Conservation (phyloP, 1,284 basidiomycete species). For the Fistulina hepatica region DNA sequence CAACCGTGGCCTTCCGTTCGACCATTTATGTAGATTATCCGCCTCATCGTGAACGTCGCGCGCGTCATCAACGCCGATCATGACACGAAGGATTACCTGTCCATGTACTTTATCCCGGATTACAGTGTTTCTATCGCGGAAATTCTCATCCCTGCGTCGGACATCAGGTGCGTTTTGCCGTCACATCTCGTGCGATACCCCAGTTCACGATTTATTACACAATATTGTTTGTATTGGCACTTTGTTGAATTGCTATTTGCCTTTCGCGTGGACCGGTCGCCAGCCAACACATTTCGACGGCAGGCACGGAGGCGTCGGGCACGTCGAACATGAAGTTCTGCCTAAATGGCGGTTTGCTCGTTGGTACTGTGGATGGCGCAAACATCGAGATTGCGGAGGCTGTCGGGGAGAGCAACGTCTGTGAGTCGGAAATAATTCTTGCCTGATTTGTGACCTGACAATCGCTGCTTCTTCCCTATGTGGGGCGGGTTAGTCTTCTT, state of each 20-base stretch:
- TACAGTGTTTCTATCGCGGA: conserved; percentile 87
- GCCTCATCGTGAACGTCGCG: conserved; percentile 82
- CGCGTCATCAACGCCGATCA: conserved; percentile 78
- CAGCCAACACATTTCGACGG: conserved; percentile 90
- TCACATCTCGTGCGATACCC: too few species aligned
- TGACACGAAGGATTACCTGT: conserved; percentile 75
- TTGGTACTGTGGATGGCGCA: conserved; percentile 81
- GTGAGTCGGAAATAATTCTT: conserved; percentile 30
- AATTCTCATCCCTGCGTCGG: conserved; percentile 82
- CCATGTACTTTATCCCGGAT: conserved; percentile 79
- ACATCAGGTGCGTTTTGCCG: too few species aligned
- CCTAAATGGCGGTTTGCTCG: conserved; percentile 77
- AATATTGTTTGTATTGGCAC: too few species aligned
- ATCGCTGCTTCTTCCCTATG: too few species aligned
- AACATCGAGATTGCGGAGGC: conserved; percentile 95
- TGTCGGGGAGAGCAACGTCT: conserved; percentile 46
- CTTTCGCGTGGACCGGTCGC: too few species aligned
- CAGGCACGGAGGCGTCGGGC: conserved; percentile 83
- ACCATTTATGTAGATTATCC: conserved; percentile 78
- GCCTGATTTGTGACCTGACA: conserved; percentile 4
- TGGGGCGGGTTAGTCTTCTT: too few species aligned
- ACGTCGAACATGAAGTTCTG: conserved; percentile 94
- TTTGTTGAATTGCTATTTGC: too few species aligned
- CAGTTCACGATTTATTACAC: too few species aligned
- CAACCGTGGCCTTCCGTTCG: conserved; percentile 9